Evolutionary conservation across 2,329 filamentous ascomycete genomes (phyloP).

Genomic region (Thermomyces lanuginosus): DNA sequence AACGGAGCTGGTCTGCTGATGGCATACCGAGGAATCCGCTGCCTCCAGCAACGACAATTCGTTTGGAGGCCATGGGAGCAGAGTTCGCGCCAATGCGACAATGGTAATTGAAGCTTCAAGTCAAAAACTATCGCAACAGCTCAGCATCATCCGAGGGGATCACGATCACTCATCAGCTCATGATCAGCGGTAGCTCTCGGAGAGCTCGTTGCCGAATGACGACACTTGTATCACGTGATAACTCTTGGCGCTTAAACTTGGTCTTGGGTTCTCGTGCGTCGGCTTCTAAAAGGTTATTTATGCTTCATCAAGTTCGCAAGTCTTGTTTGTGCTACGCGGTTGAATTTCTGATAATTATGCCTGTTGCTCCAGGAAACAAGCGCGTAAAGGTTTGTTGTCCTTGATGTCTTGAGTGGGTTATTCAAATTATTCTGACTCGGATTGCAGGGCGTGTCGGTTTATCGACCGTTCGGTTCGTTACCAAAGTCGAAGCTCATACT

Average conservation of each 20-base stretch:
- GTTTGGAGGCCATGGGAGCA: slow-evolving; percentile 45
- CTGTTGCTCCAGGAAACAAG: slow-evolving; percentile 38
- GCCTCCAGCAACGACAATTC: slow-evolving; percentile 78
- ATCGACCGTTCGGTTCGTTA: slow-evolving; percentile 31
- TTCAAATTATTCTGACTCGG: slow-evolving; percentile 9
- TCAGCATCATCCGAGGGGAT: not conserved
- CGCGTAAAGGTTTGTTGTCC: slow-evolving; percentile 31
- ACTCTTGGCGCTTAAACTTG: slow-evolving; percentile 1
- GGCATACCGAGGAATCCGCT: slow-evolving; percentile 70
- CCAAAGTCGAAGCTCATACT: not conserved
- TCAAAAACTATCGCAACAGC: slow-evolving; percentile 1
- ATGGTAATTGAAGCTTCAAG: slow-evolving; percentile 1
- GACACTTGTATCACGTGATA: slow-evolving; percentile 3
- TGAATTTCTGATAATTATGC: slow-evolving; percentile 24
- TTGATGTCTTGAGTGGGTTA: not conserved
- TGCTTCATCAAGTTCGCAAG: not conserved
- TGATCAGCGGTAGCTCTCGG: slow-evolving; percentile 1
- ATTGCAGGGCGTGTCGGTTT: slow-evolving; percentile 28
- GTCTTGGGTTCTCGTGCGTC: too few species aligned
- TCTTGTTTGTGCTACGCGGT: not conserved
- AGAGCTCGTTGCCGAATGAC: slow-evolving; percentile 4
- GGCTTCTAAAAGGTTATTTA: too few species aligned
- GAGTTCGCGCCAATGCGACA: slow-evolving; percentile 3
- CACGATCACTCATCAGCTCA: not conserved
- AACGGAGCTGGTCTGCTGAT: not conserved